Percentiles rank a stretch among this genome's conserved stretches.
These are phyloP conservation scores for Musa schizocarpa DNA, from an alignment of 176 grass and related monocot genomes.

Conservation along the genomic window DNA sequence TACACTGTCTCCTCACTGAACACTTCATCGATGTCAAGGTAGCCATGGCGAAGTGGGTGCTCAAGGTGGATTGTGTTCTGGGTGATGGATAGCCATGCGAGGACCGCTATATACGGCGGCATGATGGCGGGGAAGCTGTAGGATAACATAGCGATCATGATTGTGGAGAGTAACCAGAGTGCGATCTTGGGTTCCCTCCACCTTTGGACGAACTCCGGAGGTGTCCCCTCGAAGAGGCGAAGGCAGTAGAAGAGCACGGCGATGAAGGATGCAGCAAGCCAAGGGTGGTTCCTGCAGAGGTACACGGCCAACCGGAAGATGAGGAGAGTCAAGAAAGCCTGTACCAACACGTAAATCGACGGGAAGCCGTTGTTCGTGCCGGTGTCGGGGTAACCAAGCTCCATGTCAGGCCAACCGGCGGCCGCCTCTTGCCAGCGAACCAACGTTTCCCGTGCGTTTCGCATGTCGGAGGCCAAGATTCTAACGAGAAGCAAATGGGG, in stretches of 20 bases:
- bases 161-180: constrained; percentile 19
- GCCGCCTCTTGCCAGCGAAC: no score
- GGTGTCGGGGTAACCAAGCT: no score
- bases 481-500: no score
- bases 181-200: constrained; percentile 3
- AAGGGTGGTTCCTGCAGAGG: neutral
- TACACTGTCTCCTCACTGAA: no score
- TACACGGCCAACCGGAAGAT: constrained; percentile 19
- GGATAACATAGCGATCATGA: constrained; percentile 31
- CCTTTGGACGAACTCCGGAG: neutral
- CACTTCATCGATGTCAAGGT: no score
- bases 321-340: constrained; percentile 1
- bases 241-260: constrained; percentile 18
- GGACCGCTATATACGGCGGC: constrained; percentile 22
- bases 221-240: constrained; percentile 7
- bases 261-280: constrained; percentile 1
- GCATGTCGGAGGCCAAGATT: no score
- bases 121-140: constrained; percentile 25
- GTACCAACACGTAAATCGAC: neutral
- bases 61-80: no score
- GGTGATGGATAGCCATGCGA: neutral
- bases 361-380: neutral
- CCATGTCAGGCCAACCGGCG: no score
- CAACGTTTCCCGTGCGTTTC: no score
- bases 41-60: no score